Evolutionary conservation across 805 yeast genomes (phyloP).

Genomic region (Candida vaughaniae): DNA sequence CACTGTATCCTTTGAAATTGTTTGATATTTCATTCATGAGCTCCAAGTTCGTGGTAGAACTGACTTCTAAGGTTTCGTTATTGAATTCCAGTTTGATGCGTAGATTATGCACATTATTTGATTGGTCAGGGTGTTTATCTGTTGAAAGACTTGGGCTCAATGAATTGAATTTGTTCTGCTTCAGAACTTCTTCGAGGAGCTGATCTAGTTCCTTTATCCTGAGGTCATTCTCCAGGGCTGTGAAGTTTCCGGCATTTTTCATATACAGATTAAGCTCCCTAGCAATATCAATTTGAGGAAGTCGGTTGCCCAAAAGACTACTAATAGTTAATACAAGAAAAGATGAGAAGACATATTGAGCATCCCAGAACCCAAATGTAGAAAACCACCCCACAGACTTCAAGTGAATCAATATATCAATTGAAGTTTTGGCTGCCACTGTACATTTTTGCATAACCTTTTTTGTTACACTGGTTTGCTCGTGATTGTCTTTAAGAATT

Average conservation of each 20-base stretch:
- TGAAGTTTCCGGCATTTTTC: slow-evolving; percentile 12
- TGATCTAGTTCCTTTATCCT: slow-evolving; percentile 9
- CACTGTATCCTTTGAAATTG: slow-evolving; percentile 1
- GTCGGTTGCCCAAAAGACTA: slow-evolving; percentile 6
- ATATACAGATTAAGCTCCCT: slow-evolving; percentile 8
- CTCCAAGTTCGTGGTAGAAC: neutral
- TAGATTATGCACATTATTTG: neutral
- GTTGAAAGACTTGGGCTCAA: no score
- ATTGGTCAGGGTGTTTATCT: no score
- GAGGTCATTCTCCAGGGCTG: slow-evolving; percentile 10
- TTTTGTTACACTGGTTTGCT: slow-evolving; percentile 5
- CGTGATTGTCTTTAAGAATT: slow-evolving; percentile 20
- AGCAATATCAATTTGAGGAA: slow-evolving; percentile 9
- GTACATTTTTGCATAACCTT: slow-evolving; percentile 26
- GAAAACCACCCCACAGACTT: slow-evolving; percentile 26
- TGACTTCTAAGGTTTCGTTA: neutral
- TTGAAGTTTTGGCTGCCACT: slow-evolving; percentile 27
- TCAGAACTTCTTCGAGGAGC: slow-evolving; percentile 3
- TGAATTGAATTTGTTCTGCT: neutral
- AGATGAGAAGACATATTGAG: slow-evolving; percentile 36
- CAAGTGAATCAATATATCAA: slow-evolving; percentile 28
- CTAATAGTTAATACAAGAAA: slow-evolving; percentile 24
- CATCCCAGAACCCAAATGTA: slow-evolving; percentile 39
- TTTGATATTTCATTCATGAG: slow-evolving; percentile 10
- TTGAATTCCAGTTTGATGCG: neutral